These are phyloP conservation scores for Trametes cinnabarina DNA, from an alignment of 768 basidiomycete genomes.

Conservation along the genomic window DNA sequence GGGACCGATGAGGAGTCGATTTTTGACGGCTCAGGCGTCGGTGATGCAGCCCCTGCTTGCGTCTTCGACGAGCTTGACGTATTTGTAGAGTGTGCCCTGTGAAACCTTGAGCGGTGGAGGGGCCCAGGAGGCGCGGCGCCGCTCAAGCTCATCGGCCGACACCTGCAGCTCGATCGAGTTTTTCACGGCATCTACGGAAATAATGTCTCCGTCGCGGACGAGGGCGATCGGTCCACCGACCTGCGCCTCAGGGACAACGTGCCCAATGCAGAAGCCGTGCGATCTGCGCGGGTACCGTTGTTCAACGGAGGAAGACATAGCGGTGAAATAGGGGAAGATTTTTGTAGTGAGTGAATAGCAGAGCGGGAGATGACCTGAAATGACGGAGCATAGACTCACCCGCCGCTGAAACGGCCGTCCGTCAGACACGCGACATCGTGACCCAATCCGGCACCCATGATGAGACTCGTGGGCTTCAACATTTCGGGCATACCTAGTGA, in stretches of 20 bases:
- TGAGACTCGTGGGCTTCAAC: conserved; percentile 95
- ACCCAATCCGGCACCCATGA: conserved; percentile 98
- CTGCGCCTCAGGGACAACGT: conserved; percentile 95
- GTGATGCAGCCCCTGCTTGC: conserved; percentile 93
- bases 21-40: conserved; percentile 52
- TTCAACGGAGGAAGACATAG: neutral
- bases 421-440: conserved; percentile 95
- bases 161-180: conserved; percentile 82
- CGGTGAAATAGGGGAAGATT: neutral
- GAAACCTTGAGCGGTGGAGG: conserved; percentile 83
- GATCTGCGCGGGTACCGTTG: conserved; percentile 51
- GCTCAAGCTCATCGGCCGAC: conserved; percentile 73
- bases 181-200: conserved; percentile 84
- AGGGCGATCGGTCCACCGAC: conserved; percentile 92
- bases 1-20: neutral
- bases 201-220: conserved; percentile 82
- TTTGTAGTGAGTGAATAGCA: conserved; percentile 2
- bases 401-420: conserved; percentile 97
- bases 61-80: conserved; percentile 82
- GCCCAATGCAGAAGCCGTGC: conserved; percentile 95
- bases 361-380: neutral
- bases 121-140: conserved; percentile 69
- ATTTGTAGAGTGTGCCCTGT: conserved; percentile 86
- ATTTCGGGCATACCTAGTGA: conserved; percentile 95
- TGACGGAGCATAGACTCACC: conserved; percentile 51